A percentile compares a stretch with the other conserved stretches of the same genome.
phyloP scores from a whole-genome alignment of 2,329 filamentous ascomycete species.

The Aspergillus intermedius region DNA sequence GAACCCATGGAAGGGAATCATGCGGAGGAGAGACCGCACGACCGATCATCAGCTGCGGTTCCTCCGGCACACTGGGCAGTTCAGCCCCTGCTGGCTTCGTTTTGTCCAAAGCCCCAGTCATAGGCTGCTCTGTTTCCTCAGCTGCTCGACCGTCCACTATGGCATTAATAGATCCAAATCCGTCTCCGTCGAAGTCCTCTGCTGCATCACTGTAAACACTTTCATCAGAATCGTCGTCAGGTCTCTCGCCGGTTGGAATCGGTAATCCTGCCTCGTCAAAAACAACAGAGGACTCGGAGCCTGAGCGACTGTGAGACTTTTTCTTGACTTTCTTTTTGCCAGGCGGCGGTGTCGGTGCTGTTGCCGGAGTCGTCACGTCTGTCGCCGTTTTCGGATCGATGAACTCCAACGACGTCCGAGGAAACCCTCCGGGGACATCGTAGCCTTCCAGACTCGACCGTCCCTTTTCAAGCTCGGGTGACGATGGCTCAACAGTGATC shows the following conservation, averaged over 20 bases:
- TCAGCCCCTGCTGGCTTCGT: background rate
- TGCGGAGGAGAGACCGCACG: constrained; percentile 17
- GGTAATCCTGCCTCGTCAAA: background rate
- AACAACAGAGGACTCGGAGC: background rate
- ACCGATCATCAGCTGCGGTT: constrained; percentile 8
- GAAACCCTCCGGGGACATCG: constrained; percentile 56
- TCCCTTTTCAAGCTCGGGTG: constrained; percentile 38
- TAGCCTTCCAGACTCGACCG: constrained; percentile 38
- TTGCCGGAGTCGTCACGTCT: background rate
- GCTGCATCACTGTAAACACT: constrained; percentile 45
- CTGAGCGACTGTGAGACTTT: background rate
- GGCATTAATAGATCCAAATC: constrained; percentile 46
- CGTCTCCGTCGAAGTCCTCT: constrained; percentile 37
- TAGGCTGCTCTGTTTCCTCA: constrained; percentile 3
- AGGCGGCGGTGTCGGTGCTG: background rate
- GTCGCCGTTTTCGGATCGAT: constrained; percentile 6
- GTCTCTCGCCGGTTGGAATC: constrained; percentile 6
- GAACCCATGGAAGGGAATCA: constrained; percentile 7
- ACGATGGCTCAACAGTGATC: constrained; percentile 43
- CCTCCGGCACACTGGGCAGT: background rate
- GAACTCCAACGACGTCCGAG: constrained; percentile 25
- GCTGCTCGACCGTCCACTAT: constrained; percentile 26
- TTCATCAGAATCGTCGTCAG: constrained; percentile 35
- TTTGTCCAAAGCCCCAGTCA: background rate
- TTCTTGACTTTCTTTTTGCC: constrained; percentile 9